phyloP scores from a whole-genome alignment of 2,329 filamentous ascomycete genomes.

The Botrytis paeoniae region DNA sequence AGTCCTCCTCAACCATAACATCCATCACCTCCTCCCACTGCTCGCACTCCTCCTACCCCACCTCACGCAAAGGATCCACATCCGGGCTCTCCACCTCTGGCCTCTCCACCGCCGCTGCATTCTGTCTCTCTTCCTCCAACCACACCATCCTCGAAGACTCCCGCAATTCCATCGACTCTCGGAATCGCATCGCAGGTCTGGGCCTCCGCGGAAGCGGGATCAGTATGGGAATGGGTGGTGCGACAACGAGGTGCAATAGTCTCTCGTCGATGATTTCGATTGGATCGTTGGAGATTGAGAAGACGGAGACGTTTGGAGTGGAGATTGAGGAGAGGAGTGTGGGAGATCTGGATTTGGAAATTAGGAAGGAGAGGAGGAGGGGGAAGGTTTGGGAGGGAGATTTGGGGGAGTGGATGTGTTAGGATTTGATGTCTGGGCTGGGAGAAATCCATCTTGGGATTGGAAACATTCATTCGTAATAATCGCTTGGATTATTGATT shows the following conservation, averaged over 20 bases:
- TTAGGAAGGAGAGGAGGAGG: not conserved
- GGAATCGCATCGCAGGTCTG: not conserved
- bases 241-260: not conserved
- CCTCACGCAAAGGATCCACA: not conserved
- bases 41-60: not conserved
- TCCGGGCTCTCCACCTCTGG: not conserved
- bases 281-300: not conserved
- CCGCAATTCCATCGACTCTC: not conserved
- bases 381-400: not conserved
- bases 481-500: not conserved
- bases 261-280: not conserved
- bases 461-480: not conserved
- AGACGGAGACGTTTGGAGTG: not conserved
- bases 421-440: not conserved
- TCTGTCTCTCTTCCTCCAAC: not conserved
- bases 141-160: not conserved
- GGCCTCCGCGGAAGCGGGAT: not conserved
- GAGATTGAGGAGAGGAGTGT: not conserved
- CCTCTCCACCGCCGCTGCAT: not conserved
- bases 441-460: not conserved
- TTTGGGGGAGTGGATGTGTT: not conserved
- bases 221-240: not conserved
- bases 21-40: not conserved
- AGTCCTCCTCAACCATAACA: not conserved
- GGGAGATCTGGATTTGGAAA: not conserved